These are phyloP conservation scores for Herpetospermum pedunculosum DNA, from an alignment of 306 rosid genomes.

Conservation along the genomic window DNA sequence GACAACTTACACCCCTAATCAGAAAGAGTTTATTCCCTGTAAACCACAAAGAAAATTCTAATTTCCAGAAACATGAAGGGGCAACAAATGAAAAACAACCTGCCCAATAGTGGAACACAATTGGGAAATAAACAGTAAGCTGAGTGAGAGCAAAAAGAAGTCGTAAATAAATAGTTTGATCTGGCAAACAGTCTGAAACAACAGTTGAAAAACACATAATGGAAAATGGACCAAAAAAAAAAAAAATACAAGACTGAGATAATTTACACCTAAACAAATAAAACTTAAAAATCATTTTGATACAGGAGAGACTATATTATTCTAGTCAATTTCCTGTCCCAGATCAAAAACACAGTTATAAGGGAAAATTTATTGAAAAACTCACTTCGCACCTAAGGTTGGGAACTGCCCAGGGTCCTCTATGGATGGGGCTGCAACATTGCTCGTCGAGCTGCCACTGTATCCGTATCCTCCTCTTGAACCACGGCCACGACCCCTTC, in stretches of 20 bases:
- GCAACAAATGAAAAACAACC: too few species aligned
- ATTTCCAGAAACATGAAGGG: too few species aligned
- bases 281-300: neutral
- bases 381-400: conserved; percentile 88
- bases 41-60: too few species aligned
- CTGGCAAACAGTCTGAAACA: neutral
- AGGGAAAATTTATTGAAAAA: conserved; percentile 12
- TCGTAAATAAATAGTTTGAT: conserved; percentile 1
- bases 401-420: conserved; percentile 92
- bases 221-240: neutral
- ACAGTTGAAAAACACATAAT: neutral
- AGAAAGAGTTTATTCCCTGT: too few species aligned
- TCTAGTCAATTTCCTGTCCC: conserved; percentile 21
- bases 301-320: conserved; percentile 6
- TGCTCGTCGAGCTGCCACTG: conserved; percentile 27
- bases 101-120: too few species aligned
- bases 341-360: conserved; percentile 14
- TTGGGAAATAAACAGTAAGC: neutral
- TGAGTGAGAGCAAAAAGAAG: neutral
- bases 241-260: neutral
- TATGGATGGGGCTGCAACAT: conserved; percentile 52
- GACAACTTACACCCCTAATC: too few species aligned
- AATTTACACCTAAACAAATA: conserved; percentile 6
- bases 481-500: conserved; percentile 73
- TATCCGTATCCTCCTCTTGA: conserved; percentile 51